Percentiles rank a stretch among this genome's conserved stretches.
Evolutionary conservation across 768 basidiomycete species (phyloP).

Genomic region (Coprinellus micaceus): DNA sequence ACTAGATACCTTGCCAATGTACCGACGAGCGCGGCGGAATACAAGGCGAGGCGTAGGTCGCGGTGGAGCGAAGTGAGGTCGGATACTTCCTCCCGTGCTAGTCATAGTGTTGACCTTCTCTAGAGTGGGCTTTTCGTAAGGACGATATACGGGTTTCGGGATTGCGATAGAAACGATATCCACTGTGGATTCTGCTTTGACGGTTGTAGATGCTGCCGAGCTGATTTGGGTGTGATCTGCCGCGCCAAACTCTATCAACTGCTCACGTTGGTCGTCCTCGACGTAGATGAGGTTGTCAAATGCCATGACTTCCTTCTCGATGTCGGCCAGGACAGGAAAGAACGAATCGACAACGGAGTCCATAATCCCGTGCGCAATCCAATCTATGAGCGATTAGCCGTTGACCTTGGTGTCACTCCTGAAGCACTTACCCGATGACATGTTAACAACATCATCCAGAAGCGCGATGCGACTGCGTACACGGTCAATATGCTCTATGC

Average conservation of each 20-base stretch:
- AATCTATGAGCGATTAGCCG: constrained; percentile 67
- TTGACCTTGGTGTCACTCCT: too few relatives aligned
- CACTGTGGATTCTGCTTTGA: not conserved
- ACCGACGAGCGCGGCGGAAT: constrained; percentile 34
- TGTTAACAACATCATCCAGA: constrained; percentile 57
- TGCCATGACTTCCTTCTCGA: constrained; percentile 75
- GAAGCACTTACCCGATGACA: constrained; percentile 65
- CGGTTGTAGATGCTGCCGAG: not conserved
- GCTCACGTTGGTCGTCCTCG: constrained; percentile 1
- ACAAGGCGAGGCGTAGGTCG: constrained; percentile 32
- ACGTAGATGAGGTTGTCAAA: constrained; percentile 70
- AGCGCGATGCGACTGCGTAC: constrained; percentile 68
- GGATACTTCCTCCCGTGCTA: constrained; percentile 15
- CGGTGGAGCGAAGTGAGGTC: constrained; percentile 31
- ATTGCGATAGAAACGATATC: not conserved
- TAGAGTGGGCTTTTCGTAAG: constrained; percentile 16
- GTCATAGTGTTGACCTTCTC: constrained; percentile 18
- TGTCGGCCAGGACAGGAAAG: constrained; percentile 77
- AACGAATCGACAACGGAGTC: constrained; percentile 95
- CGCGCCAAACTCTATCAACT: not conserved
- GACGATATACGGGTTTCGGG: not conserved
- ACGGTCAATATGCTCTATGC: constrained; percentile 68
- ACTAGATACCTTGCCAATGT: constrained; percentile 11
- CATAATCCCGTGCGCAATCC: constrained; percentile 89
- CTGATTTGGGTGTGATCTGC: not conserved